These are phyloP conservation scores for Cryptosporidium andersoni DNA, from an alignment of 169 alveolate genomes.

Conservation along the genomic window DNA sequence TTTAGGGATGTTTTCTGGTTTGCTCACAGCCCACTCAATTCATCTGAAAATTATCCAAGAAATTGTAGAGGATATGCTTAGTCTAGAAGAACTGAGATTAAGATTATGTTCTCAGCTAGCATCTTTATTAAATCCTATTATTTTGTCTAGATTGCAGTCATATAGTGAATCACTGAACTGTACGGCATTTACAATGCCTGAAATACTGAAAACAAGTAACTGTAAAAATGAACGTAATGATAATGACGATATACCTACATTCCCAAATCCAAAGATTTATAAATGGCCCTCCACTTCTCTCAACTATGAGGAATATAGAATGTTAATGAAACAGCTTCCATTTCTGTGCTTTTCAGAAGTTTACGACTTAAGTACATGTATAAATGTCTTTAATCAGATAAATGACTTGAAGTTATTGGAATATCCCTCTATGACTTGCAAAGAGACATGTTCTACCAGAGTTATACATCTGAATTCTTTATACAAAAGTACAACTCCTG, in stretches of 20 bases:
- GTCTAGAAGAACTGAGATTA: conserved; percentile 51
- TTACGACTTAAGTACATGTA: conserved; percentile 40
- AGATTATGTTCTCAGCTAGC: conserved; percentile 66
- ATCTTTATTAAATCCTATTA: conserved; percentile 51
- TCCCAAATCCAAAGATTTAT: conserved; percentile 53
- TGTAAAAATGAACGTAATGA: not conserved
- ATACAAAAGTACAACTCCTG: conserved; percentile 23
- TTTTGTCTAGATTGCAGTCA: conserved; percentile 41
- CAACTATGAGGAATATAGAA: conserved; percentile 35
- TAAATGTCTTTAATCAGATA: not conserved
- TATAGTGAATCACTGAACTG: conserved; percentile 35
- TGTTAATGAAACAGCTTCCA: conserved; percentile 42
- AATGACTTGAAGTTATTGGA: not conserved
- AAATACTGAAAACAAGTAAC: not conserved
- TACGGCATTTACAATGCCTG: conserved; percentile 61
- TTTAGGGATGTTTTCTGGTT: conserved; percentile 50
- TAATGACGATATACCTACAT: not conserved
- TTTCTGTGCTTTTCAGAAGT: conserved; percentile 53
- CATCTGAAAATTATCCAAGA: conserved; percentile 48
- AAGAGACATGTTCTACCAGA: not conserved
- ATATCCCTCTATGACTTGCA: not conserved
- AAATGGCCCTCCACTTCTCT: conserved; percentile 57
- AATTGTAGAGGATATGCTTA: conserved; percentile 38
- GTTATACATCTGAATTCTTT: conserved; percentile 9
- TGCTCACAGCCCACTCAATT: conserved; percentile 48